Percentiles rank a stretch among this genome's conserved stretches.
phyloP scores from a whole-genome alignment of 2,329 filamentous ascomycete genomes.

The Westerdykella aurantiaca region DNA sequence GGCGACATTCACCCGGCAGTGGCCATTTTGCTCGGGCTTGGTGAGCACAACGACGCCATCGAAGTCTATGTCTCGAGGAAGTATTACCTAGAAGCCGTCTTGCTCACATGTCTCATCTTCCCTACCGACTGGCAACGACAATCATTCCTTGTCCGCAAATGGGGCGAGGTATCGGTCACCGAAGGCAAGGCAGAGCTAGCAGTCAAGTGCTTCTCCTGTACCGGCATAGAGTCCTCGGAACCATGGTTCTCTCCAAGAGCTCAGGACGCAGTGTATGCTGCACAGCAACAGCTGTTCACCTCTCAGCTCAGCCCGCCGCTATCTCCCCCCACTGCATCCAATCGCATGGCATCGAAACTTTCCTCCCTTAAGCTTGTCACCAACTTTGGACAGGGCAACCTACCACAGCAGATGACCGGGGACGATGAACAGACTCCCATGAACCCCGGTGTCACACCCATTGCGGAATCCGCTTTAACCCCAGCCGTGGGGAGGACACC shows the following conservation, averaged over 20 bases:
- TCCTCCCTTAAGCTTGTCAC: constrained; percentile 89
- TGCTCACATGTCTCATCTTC: constrained; percentile 77
- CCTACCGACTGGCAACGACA: constrained; percentile 88
- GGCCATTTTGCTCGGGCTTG: constrained; percentile 86
- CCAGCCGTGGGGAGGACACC: constrained; percentile 51
- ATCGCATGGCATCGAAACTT: constrained; percentile 63
- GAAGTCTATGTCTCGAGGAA: constrained; percentile 93
- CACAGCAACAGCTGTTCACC: constrained; percentile 52
- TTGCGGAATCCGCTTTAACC: constrained; percentile 62
- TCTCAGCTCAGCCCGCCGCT: constrained; percentile 60
- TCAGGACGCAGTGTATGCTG: constrained; percentile 52
- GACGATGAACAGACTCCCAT: constrained; percentile 65
- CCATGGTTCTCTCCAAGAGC: constrained; percentile 85
- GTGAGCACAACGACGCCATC: constrained; percentile 88
- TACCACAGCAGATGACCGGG: constrained; percentile 59
- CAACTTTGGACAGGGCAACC: constrained; percentile 57
- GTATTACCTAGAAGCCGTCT: constrained; percentile 85
- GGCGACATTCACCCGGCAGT: constrained; percentile 89
- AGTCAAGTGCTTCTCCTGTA: constrained; percentile 89
- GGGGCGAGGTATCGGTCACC: constrained; percentile 87
- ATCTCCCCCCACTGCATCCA: constrained; percentile 61
- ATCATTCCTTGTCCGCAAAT: constrained; percentile 80
- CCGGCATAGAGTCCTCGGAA: constrained; percentile 75
- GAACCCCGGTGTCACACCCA: constrained; percentile 77
- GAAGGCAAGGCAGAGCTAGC: constrained; percentile 85